Evolutionary conservation across 495 filamentous ascomycete species (phyloP).

Genomic region (Chlorociboria aeruginascens): DNA sequence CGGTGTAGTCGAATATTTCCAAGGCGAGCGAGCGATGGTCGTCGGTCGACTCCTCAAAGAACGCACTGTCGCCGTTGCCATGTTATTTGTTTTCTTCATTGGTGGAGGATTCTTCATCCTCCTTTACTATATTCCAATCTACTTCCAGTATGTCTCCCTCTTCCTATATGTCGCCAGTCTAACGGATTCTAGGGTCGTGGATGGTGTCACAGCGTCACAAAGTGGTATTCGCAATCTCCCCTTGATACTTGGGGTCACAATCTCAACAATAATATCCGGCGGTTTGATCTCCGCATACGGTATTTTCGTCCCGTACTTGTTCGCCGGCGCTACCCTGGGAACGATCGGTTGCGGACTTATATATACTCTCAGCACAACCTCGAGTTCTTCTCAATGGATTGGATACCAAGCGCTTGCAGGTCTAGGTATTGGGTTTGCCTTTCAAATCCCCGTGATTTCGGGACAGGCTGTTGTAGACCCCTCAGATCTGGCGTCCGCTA

Average conservation of each 20-base stretch:
- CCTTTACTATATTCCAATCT: conserved; percentile 61
- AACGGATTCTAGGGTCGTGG: conserved; percentile 34
- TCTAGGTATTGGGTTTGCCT: conserved; percentile 13
- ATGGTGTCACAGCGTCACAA: conserved; percentile 31
- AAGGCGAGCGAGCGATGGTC: conserved; percentile 56
- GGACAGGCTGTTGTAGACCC: conserved; percentile 12
- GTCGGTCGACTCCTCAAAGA: conserved; percentile 48
- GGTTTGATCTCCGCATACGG: conserved; percentile 24
- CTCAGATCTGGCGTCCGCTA: conserved; percentile 14
- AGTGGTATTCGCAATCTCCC: conserved; percentile 23
- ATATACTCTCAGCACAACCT: conserved; percentile 12
- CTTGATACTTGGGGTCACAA: conserved; percentile 29
- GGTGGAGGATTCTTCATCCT: conserved; percentile 49
- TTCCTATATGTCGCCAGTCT: no score
- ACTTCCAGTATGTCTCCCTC: conserved; percentile 45
- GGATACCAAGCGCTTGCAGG: conserved; percentile 18
- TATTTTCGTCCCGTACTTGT: conserved; percentile 23
- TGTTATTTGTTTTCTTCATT: conserved; percentile 40
- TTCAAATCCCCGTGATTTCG: conserved; percentile 19
- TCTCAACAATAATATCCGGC: conserved; percentile 25
- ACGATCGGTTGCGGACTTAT: conserved; percentile 39
- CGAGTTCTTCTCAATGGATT: conserved; percentile 13
- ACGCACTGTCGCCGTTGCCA: conserved; percentile 44
- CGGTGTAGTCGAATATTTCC: conserved; percentile 46
- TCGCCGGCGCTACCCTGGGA: conserved; percentile 17